Percentiles rank a stretch among this genome's conserved stretches.
Evolutionary conservation across 495 filamentous ascomycete genomes (phyloP).

Genomic region (Achaetomiella virescens): DNA sequence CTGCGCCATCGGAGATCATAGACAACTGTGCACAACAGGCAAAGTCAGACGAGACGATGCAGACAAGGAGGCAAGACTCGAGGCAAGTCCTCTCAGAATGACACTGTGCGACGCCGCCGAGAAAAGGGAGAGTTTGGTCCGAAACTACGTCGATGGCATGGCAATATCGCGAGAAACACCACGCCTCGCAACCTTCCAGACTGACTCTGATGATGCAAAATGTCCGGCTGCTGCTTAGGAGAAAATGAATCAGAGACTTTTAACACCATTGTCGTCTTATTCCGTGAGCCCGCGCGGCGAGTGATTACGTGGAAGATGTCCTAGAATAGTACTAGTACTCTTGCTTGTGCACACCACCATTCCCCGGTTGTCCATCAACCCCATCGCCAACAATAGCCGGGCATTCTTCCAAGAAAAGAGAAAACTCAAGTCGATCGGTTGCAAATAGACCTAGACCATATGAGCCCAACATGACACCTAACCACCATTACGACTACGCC

Average conservation of each 20-base stretch:
- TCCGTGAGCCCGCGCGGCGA: neutral
- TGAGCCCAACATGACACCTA: neutral
- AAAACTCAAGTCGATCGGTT: neutral
- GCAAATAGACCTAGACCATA: neutral
- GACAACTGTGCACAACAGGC: neutral
- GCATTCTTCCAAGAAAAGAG: neutral
- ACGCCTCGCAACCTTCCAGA: neutral
- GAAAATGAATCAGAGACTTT: too few species aligned
- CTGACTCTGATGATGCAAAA: neutral
- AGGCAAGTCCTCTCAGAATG: neutral
- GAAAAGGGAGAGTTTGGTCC: neutral
- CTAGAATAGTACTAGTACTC: neutral
- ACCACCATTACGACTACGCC: neutral
- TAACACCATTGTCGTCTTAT: neutral
- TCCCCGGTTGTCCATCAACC: too few species aligned
- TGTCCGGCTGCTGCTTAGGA: too few species aligned
- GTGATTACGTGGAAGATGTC: neutral
- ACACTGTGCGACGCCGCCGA: neutral
- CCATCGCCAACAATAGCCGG: neutral
- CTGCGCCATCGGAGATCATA: constrained; percentile 5
- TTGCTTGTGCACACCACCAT: neutral
- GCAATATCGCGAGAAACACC: neutral
- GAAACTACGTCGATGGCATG: neutral
- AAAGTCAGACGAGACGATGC: neutral
- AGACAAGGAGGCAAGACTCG: neutral